Conservation (phyloP, 176 grass and related monocot species). For the Chrysopogon serrulatus region DNA sequence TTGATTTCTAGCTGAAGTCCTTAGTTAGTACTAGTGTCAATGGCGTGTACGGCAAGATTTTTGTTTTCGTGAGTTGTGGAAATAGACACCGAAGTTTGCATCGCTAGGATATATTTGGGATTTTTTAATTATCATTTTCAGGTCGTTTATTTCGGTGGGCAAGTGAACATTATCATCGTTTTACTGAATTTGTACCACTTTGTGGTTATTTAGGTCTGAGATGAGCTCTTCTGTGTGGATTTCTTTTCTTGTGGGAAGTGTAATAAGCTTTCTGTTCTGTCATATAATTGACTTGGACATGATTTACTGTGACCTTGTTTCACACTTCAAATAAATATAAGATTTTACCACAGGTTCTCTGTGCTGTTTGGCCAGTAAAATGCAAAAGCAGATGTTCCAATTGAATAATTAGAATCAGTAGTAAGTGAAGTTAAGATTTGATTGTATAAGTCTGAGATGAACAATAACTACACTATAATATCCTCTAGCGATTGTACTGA, state of each 20-base stretch:
- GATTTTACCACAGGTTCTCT: background rate
- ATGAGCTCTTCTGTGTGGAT: background rate
- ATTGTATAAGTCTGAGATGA: background rate
- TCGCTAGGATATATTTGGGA: background rate
- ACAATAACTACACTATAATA: background rate
- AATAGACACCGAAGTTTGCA: slow-evolving; percentile 10
- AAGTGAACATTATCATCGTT: background rate
- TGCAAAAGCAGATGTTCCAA: background rate
- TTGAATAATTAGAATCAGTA: background rate
- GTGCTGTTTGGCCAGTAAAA: background rate
- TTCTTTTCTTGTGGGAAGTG: background rate
- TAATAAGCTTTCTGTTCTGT: slow-evolving; percentile 24
- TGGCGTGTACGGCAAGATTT: slow-evolving; percentile 17
- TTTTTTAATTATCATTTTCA: background rate
- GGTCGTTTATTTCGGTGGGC: background rate
- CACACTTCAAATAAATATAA: background rate
- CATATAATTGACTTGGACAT: background rate
- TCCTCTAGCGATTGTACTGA: background rate
- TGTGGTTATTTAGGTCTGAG: background rate
- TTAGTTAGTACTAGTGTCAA: background rate
- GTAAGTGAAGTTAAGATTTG: background rate
- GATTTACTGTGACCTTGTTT: background rate
- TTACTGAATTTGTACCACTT: background rate
- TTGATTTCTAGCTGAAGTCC: background rate
- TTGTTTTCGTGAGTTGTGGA: background rate